These are phyloP conservation scores for Ceratobasidium sp. DNA, from an alignment of 1,284 basidiomycete genomes.

Conservation along the genomic window DNA sequence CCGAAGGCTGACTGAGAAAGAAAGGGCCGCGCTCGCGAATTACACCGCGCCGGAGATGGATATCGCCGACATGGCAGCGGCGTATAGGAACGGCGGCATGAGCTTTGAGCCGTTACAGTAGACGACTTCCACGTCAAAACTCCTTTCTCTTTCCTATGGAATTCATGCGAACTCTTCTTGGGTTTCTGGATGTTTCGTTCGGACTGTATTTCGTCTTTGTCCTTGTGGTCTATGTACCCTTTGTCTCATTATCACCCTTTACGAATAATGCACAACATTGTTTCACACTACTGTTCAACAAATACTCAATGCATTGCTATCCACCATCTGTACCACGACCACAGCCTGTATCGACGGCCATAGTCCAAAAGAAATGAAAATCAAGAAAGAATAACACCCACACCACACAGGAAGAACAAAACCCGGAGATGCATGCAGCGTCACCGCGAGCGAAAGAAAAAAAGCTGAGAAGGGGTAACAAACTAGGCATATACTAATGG, in stretches of 20 bases:
- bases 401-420: too few species aligned
- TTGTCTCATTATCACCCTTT: background rate
- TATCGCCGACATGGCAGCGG: conserved; percentile 22
- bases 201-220: background rate
- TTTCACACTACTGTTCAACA: conserved; percentile 6
- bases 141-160: background rate
- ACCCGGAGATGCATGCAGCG: too few species aligned
- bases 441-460: background rate
- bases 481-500: background rate
- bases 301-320: conserved; percentile 14
- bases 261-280: too few species aligned
- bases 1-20: conserved; percentile 15
- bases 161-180: background rate
- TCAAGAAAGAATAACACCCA: too few species aligned
- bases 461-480: background rate
- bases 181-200: background rate
- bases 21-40: conserved; percentile 25
- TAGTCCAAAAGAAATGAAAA: conserved; percentile 13
- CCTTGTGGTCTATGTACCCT: background rate
- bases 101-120: conserved; percentile 21
- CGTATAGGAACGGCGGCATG: background rate
- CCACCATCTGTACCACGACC: conserved; percentile 16
- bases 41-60: conserved; percentile 36
- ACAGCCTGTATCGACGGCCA: conserved; percentile 29
- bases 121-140: background rate